Base-by-base conservation (phyloP, 2,329 filamentous ascomycete genomes). In the Exophiala sp. region DNA sequence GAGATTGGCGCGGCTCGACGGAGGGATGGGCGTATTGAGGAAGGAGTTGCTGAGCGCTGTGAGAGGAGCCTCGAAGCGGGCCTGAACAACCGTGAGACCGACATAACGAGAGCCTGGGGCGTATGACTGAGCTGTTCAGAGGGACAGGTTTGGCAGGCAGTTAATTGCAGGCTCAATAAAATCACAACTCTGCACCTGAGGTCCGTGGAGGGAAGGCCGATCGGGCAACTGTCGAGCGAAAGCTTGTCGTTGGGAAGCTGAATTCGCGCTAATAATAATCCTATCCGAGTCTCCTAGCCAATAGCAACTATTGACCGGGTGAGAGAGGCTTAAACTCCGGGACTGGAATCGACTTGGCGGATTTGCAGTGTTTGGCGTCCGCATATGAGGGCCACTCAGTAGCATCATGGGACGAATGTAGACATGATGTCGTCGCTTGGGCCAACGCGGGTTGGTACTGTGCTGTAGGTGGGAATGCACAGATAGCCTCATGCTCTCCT, bases 1-100 rank as follows among this genome's bases (percentile, higher is more conserved):
- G 73, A 68, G 55, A 72, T 68, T 53, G 72, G 73, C 62, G 76
- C 74, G 24, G 50, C 46, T 45, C 49, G 55, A 19, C 42, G 50
- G 48, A 72, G 64, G 29, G 64, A 60, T 60, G 77, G 68, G 21
- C 51, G 48, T 44, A 57, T 45, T 16, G 35, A 52, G 21, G 48
- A 52, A 23, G 51, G 23, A 38, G 48, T 16, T 59, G 73, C 66
- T 48, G 73, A 66, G 57, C 77, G 72, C 58, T 78, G 74, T 58
- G 80, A 78, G 59, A 83, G 66, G 64, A 83, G 73, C 67, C 80
- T 77, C 64, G 78, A 74, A 62, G 80, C 78, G 62, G 81, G 81
- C 67, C 80, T 79, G 69, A 83, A 73, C 62, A 85, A 70, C 72
- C 80, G 75, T 63, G 78, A 70, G 65, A 74, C 73, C 65, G 77